Base-by-base conservation (phyloP, 768 basidiomycete species). In the Serendipita vermifera region DNA sequence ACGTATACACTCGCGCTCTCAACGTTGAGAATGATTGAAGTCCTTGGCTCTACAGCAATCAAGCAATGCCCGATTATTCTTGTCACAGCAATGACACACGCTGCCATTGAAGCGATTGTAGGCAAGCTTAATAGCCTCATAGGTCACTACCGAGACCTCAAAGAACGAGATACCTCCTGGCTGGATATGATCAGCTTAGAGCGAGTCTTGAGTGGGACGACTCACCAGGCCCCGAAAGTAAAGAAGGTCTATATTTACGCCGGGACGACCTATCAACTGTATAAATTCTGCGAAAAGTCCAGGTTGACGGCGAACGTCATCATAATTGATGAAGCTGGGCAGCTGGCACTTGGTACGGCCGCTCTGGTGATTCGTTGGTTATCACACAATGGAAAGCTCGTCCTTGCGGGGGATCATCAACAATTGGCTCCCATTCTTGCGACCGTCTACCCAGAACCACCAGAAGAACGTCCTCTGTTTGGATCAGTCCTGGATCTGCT, bases 61-160 rank as follows among this genome's bases (percentile, higher is more conserved):
- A 64, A 57, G 13, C 60, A 62, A 38, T 65, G 64, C 3, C 72
- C 69, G 55, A 68, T 75, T 36, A 64, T 77, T 2, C 76, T 77
- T 57, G 65, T 78, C 35, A 76, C 76, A 1, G 77, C 76, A 2
- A 71, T 77, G 66, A 77, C 77, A 0, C 74, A 78, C 59, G 75
- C 76, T 3, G 76, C 77, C 2, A 77, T 78, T 46, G 72, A 75
- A 40, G 77, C 77, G 1, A 73, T 72, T 40, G 62, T 72, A 36
- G 68, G 63, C 51, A 76, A 77, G 60, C 61, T 77, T n/a, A 51
- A 59, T 1, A 61, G 65, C 32, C 64, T 78, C 11, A 55, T 58
- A 27, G 38, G 36, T 4, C 15, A 27, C 14, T 60, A 62, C 48
- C 15, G 26, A n/a, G 60, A 63, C 1, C 73, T 77, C 20, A 65